A percentile compares a stretch with the other conserved stretches of the same genome.
Evolutionary conservation across 2,329 filamentous ascomycete genomes (phyloP).

Genomic region (Verticillium tricorpus): DNA sequence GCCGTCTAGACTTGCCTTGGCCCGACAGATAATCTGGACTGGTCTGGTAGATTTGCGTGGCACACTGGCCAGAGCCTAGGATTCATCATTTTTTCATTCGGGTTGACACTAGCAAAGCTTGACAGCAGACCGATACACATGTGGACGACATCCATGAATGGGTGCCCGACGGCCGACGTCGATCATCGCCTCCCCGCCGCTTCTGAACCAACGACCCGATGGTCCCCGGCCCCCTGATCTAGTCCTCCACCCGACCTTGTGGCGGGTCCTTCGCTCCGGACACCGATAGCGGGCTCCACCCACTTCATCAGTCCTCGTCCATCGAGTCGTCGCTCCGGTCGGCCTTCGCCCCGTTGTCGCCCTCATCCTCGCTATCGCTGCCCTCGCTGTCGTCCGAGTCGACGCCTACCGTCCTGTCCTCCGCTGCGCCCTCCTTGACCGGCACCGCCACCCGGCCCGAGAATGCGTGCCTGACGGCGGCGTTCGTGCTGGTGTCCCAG

Average conservation of each 20-base stretch:
- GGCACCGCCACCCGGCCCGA: slow-evolving; percentile 60
- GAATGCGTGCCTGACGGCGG: slow-evolving; percentile 79
- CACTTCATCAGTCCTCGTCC: slow-evolving; percentile 48
- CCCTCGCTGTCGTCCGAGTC: slow-evolving; percentile 64
- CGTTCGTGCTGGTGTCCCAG: slow-evolving; percentile 95
- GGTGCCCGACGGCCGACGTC: not conserved
- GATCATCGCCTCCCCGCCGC: not conserved
- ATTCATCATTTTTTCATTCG: not conserved
- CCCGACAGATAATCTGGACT: not conserved
- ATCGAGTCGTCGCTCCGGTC: slow-evolving; percentile 45
- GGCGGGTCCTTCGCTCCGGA: not conserved
- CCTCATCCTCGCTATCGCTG: slow-evolving; percentile 56
- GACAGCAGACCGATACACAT: not conserved
- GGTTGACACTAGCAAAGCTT: not conserved
- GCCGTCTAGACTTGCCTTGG: not conserved
- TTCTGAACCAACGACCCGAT: not conserved
- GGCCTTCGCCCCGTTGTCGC: slow-evolving; percentile 29
- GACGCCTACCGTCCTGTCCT: slow-evolving; percentile 75
- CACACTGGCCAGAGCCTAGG: not conserved
- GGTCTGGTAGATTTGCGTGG: not conserved
- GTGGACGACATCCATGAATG: not conserved
- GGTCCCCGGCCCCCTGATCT: not conserved
- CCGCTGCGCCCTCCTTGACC: slow-evolving; percentile 53
- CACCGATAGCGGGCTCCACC: not conserved
- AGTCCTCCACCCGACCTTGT: not conserved